Conservation (phyloP, 2,329 filamentous ascomycete genomes). For the Colletotrichum sp. region DNA sequence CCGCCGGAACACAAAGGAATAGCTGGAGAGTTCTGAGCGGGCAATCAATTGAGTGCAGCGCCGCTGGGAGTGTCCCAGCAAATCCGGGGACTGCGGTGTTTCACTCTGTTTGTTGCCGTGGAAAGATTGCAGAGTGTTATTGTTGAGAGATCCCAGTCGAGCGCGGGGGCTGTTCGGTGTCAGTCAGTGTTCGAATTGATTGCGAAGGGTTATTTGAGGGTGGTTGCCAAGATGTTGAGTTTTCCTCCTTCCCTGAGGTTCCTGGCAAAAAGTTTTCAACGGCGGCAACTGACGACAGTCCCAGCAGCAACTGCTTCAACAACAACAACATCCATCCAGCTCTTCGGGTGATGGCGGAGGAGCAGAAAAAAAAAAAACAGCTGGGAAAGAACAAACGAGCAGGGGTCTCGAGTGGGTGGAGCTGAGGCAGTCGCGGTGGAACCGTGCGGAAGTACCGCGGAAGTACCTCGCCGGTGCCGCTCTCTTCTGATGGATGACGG, state of each 20-base stretch:
- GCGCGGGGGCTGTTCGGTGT: background rate
- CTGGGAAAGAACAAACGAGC: background rate
- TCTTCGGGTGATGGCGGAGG: background rate
- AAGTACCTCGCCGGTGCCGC: background rate
- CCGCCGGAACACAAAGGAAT: background rate
- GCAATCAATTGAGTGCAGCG: slow-evolving; percentile 8
- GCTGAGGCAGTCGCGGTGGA: background rate
- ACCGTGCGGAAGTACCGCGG: slow-evolving; percentile 6
- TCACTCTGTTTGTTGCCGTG: background rate
- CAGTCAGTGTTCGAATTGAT: background rate
- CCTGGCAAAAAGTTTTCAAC: background rate
- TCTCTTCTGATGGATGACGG: background rate
- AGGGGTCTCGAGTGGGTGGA: background rate
- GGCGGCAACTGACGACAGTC: background rate
- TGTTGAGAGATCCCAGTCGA: background rate
- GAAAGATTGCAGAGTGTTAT: background rate
- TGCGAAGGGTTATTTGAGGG: background rate
- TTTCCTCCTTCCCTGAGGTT: background rate
- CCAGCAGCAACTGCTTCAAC: background rate
- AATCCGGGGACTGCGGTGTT: background rate
- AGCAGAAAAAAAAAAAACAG: background rate
- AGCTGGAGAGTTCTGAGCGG: background rate
- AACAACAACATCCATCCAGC: background rate
- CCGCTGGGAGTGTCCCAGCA: background rate
- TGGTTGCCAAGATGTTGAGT: background rate